Percentiles rank a stretch among this genome's conserved stretches.
phyloP scores from a whole-genome alignment of 225 moss, liverwort and hornwort species.

The Polytrichum formosum region DNA sequence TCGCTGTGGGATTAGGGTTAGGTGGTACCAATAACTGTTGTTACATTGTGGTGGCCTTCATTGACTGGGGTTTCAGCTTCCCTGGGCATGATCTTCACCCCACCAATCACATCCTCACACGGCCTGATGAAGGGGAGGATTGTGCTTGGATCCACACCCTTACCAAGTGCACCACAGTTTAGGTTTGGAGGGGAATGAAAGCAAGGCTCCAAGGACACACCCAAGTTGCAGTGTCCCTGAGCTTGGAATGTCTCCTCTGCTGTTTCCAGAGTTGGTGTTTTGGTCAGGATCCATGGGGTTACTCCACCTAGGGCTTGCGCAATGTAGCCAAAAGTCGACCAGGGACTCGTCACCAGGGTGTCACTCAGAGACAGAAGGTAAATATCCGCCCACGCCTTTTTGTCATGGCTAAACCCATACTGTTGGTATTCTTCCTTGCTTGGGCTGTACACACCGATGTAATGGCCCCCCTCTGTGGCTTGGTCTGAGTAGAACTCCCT shows the following conservation, averaged over 20 bases:
- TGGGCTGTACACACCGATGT: conserved; percentile 64
- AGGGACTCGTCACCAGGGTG: conserved; percentile 67
- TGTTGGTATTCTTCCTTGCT: conserved; percentile 70
- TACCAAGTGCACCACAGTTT: conserved; percentile 37
- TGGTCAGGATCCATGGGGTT: conserved; percentile 64
- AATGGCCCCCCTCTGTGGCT: conserved; percentile 34
- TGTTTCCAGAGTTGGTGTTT: conserved; percentile 22
- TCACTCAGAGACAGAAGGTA: conserved; percentile 78
- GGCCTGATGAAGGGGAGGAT: conserved; percentile 53
- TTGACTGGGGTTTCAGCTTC: not conserved
- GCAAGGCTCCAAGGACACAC: conserved; percentile 69
- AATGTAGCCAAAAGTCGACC: conserved; percentile 84
- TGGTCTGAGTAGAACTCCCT: conserved; percentile 54
- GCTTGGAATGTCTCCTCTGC: conserved; percentile 36
- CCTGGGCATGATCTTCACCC: conserved; percentile 52
- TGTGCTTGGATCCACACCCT: conserved; percentile 21
- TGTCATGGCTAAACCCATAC: conserved; percentile 58
- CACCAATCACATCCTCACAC: conserved; percentile 70
- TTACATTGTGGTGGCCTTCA: too few relatives aligned
- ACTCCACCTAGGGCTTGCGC: conserved; percentile 78
- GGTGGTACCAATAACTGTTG: not conserved
- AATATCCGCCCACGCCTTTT: conserved; percentile 81
- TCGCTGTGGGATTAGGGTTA: too few relatives aligned
- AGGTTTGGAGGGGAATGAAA: conserved; percentile 56
- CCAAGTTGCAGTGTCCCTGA: conserved; percentile 49